Base-by-base conservation (phyloP, 768 basidiomycete genomes). In the Naganishia onofrii region DNA sequence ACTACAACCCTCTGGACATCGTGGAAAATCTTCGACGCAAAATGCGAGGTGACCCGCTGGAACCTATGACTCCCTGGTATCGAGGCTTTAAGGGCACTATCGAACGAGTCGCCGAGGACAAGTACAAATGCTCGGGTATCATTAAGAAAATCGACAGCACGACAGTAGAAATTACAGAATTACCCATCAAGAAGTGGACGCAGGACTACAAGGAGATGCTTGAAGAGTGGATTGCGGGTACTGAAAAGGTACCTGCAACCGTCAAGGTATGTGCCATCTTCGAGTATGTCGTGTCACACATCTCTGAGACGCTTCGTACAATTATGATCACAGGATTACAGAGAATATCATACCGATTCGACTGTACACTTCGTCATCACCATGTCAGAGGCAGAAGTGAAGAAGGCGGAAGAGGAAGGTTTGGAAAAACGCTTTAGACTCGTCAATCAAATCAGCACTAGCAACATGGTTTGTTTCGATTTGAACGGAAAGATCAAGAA, bases 391-490 rank as follows among this genome's bases (percentile, higher is more conserved):
- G 89, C 89, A 72, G 89, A 89, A 70, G 85, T 96, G 73, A 86
- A 90, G 74, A 90, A 90, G 80, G 93, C 93, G 2, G 92, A 95
- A 78, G 85, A 86, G 71, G 92, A 96, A 77, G 95, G 95, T 3
- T 82, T 99, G 36, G 75, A 88, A 36, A 94, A 96, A 80, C 91
- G 87, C 79, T 97, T 99, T 88, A 95, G 93, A 82, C 83, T 97
- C 71, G 87, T 87, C 17, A 82, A 85, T 56, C 91, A 93, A 80
- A 82, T 99, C 80, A 90, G 85, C 80, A 96, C 92, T 19, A 86
- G 87, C 79, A 99, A 99, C 83, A 98, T 99, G 96, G 96, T 98
- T 21, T 93, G 92, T 82, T 99, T 99, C 81, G 95, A 99, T 81
- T 86, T 91, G 71, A 90, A 94, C 21, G 89, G 92, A 74, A 96